phyloP scores from a whole-genome alignment of 129 eudicot genomes.

The Saussurea involucrata region DNA sequence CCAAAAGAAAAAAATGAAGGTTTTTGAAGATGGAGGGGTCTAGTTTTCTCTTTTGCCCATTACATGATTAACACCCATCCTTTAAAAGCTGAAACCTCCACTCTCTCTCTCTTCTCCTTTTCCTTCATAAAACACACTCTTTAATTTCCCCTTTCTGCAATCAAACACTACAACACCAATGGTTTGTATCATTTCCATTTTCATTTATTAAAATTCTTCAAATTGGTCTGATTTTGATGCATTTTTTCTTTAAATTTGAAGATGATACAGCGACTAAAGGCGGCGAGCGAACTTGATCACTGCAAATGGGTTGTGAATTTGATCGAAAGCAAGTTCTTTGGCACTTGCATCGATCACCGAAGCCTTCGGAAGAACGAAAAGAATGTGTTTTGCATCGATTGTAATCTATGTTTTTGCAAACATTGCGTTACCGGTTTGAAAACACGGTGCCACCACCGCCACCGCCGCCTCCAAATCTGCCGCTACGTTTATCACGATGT shows the following conservation, averaged over 20 bases:
- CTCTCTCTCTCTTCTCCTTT: slow-evolving; percentile 28
- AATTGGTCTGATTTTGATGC: neutral
- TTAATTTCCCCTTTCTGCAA: slow-evolving; percentile 11
- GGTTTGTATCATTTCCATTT: neutral
- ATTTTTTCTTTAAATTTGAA: neutral
- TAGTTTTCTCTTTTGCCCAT: slow-evolving; percentile 14
- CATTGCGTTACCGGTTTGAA: slow-evolving; percentile 40
- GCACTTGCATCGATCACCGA: slow-evolving; percentile 42
- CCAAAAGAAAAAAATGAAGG: neutral
- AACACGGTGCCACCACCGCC: slow-evolving; percentile 40
- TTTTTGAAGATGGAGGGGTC: neutral
- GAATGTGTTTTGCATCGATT: slow-evolving; percentile 67
- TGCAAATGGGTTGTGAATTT: slow-evolving; percentile 53
- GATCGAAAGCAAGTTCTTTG: slow-evolving; percentile 50
- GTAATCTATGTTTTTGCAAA: slow-evolving; percentile 54
- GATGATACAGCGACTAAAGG: slow-evolving; percentile 18
- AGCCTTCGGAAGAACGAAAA: slow-evolving; percentile 55
- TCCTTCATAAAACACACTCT: slow-evolving; percentile 17
- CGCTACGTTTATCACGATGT: slow-evolving; percentile 74
- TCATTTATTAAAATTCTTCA: neutral
- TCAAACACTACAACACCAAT: slow-evolving; percentile 2
- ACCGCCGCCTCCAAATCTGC: slow-evolving; percentile 63
- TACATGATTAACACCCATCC: slow-evolving; percentile 34
- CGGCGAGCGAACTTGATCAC: slow-evolving; percentile 4
- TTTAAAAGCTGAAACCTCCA: slow-evolving; percentile 37